Conservation (phyloP, 1,284 basidiomycete species). For the Rhodotorula sp. region DNA sequence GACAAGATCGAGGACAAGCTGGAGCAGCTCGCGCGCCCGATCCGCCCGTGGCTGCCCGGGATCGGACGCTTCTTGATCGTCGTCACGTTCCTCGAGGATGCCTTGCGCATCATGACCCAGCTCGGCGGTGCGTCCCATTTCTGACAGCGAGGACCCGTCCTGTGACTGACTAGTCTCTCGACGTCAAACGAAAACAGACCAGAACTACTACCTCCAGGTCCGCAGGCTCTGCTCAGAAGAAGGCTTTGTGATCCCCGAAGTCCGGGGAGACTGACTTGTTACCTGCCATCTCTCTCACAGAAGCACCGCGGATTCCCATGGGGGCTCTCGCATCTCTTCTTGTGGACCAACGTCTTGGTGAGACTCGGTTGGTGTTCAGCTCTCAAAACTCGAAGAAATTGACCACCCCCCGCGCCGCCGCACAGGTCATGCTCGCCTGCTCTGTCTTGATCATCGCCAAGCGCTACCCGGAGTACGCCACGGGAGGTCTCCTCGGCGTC, state of each 20-base stretch:
- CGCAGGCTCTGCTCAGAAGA: too few species aligned
- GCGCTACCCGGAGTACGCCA: slow-evolving; percentile 81
- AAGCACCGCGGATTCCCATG: slow-evolving; percentile 86
- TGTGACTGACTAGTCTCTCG: not conserved
- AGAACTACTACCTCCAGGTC: slow-evolving; percentile 87
- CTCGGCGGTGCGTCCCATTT: slow-evolving; percentile 23
- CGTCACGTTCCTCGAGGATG: slow-evolving; percentile 97
- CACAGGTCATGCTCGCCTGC: slow-evolving; percentile 80
- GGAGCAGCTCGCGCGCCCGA: slow-evolving; percentile 87
- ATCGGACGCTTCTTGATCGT: slow-evolving; percentile 97
- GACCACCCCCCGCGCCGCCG: not conserved
- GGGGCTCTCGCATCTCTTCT: slow-evolving; percentile 90
- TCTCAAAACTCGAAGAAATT: too few species aligned
- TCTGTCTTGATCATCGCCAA: slow-evolving; percentile 87
- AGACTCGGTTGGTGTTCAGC: slow-evolving; percentile 51
- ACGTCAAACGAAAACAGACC: slow-evolving; percentile 69
- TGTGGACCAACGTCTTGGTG: slow-evolving; percentile 86
- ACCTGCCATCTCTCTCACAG: too few species aligned
- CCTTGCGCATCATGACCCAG: slow-evolving; percentile 59
- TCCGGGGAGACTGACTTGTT: too few species aligned
- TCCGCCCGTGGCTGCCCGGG: slow-evolving; percentile 90
- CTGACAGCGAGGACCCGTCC: too few species aligned
- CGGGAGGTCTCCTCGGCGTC: slow-evolving; percentile 82
- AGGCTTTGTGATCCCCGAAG: too few species aligned
- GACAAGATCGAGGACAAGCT: slow-evolving; percentile 80